Evolutionary conservation across 257 asterid genomes (phyloP), one percentile per base, ranked within the genome.

Genomic region (Gynochthodes officinalis): DNA sequence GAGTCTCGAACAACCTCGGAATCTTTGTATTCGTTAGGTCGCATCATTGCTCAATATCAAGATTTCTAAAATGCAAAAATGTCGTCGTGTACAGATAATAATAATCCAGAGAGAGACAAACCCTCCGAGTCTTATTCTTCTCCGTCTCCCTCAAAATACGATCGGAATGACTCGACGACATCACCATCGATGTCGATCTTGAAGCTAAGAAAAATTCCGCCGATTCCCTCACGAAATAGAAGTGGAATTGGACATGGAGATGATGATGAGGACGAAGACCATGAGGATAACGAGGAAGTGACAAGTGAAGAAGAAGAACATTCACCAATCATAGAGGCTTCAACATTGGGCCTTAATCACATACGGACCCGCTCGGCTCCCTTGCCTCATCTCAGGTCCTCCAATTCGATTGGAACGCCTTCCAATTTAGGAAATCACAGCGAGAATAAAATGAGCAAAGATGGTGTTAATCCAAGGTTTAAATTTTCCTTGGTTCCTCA

Each of bases 291-390:
- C 9, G 80, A 66, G 5, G 86, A 76, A 53, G 49, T 48, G 28
- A 59, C 69, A 32, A 67, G 75, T 28, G 84, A 77, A 30, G 77
- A 53, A 4, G 80, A 53, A 4, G 80, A 73, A 4, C 49, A 70
- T 76, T 73, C 83, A 23, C 70, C 70, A 21, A 72, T 90, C 11
- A 79, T 89, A 43, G 93, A 81, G 68, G 84, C 92, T 32, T 81
- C 89, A 15, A 74, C 61, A 72, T 73, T 88, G 57, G 97, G 95
- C 62, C 93, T 88, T 59, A 88, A 88, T 73, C 96, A 85, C 76
- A 90, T 91, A 58, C 76, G 92, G 87, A 95, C 97, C 10, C 89
- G 88, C 54, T 79, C 90, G 33, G 81, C 81, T 44, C 88, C 94
- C 6, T 75, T 82, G 73, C 81, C 86, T 75, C 91, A 87, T 67